Percentiles rank a stretch among this genome's conserved stretches.
These are phyloP conservation scores for Tulasnella sp. DNA, from an alignment of 768 basidiomycete species.

Conservation along the genomic window DNA sequence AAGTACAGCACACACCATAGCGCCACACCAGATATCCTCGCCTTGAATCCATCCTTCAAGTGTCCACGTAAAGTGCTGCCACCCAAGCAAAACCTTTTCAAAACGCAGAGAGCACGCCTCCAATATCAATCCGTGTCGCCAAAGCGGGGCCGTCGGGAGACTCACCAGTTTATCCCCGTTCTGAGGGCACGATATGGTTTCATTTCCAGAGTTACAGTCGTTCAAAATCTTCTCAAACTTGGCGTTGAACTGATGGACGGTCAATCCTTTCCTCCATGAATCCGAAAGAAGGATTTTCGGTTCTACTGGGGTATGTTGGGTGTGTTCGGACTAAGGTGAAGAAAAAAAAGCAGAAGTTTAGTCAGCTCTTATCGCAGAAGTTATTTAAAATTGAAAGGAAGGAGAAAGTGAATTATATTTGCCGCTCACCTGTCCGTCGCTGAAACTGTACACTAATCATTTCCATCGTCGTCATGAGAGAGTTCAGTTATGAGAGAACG, in stretches of 20 bases:
- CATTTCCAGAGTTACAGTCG: not conserved
- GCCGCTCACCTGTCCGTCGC: no score
- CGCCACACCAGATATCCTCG: slow-evolving; percentile 16
- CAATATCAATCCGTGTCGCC: not conserved
- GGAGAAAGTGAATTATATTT: no score
- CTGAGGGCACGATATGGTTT: not conserved
- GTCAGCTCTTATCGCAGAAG: no score
- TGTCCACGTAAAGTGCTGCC: not conserved
- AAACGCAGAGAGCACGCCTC: not conserved
- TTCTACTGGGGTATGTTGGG: not conserved
- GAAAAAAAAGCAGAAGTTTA: no score
- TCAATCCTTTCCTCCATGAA: not conserved
- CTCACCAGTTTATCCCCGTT: not conserved
- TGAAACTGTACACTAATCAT: no score
- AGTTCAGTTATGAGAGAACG: no score
- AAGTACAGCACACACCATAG: not conserved
- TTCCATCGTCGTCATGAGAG: no score
- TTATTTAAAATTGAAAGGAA: no score
- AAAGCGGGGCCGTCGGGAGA: not conserved
- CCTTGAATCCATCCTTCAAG: not conserved
- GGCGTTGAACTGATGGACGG: not conserved
- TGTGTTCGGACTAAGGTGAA: no score
- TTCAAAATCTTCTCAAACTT: not conserved
- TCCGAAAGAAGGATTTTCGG: not conserved
- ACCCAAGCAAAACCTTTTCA: not conserved